Base-by-base conservation (phyloP, 352 stramenopile genomes). In the Globisporangium orthogonon region DNA sequence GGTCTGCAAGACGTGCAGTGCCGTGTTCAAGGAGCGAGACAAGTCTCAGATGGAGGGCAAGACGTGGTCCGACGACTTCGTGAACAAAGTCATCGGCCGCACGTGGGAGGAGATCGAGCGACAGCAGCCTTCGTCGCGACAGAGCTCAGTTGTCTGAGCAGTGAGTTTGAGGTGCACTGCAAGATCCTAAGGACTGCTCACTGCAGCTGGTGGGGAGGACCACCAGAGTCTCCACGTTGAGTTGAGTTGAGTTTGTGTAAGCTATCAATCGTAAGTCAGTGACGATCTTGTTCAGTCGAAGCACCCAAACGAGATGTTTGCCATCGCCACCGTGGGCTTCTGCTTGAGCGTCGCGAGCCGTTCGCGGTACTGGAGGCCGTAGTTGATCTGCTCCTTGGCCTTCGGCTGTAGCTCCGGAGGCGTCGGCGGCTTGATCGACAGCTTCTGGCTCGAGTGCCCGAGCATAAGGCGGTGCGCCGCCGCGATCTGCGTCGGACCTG, bases 401-500 rank as follows among this genome's bases (percentile, higher is more conserved):
- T 58, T 56, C 29, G 74, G 72, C 54, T 72, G 72, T 50, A 68
- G 65, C 40, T 89, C 79, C 5, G 78, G 78, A 1, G 82, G 83
- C 2, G 79, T 87, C 15, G 84, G 84, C 35, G 78, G 82, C 33
- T 88, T 89, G 54, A 91, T 78, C 28, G 77, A 86, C 15, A 83
- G 61, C 54, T 87, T 90, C 56, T 91, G 82, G 62, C 84, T 94
- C 30, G 84, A 91, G 50, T 94, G 81, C 7, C 84, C 84, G 15
- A 94, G 67, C 84, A 94, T 94, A 44, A 94, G 53, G 17, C 84
- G 79, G 52, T 91, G 79, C 40, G 82, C 84, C 7, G 78, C 77
- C n/a, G 84, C 84, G 11, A 88, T 58, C 55, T 94, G 84, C 58
- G 86, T 85, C 1, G 84, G 78, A 0, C 78, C 71, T 6, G 84